Conservation (phyloP, 345 rosid species). For the Trapa incisa region DNA sequence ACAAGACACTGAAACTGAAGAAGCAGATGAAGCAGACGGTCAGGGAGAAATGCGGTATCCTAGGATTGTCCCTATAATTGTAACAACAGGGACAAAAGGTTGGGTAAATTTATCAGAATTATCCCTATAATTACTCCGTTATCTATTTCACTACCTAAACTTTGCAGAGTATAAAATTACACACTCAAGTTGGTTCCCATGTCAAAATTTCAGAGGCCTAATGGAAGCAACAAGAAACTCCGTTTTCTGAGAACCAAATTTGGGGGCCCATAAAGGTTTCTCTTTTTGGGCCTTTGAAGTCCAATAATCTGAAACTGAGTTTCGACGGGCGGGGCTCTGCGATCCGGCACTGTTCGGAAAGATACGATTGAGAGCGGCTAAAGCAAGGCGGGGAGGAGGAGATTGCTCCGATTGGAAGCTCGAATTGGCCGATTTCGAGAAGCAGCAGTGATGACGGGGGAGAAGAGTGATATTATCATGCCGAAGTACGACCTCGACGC, state of each 20-base stretch:
- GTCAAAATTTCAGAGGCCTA: too few species aligned
- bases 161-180: too few species aligned
- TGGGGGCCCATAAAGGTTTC: too few species aligned
- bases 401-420: constrained; percentile 3
- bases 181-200: too few species aligned
- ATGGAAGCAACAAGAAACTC: too few species aligned
- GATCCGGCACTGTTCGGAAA: not conserved
- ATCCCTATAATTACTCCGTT: too few species aligned
- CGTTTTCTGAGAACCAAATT: too few species aligned
- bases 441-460: constrained; percentile 15
- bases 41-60: not conserved
- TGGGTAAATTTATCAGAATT: too few species aligned
- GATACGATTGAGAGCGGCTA: not conserved
- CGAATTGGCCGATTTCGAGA: not conserved
- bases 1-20: not conserved
- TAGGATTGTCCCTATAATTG: too few species aligned
- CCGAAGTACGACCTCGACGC: constrained; percentile 45
- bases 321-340: not conserved
- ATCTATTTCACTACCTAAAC: too few species aligned
- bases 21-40: not conserved
- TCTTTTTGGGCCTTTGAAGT: too few species aligned
- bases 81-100: not conserved
- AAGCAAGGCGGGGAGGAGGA: not conserved
- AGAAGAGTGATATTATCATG: constrained; percentile 22
- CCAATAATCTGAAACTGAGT: too few species aligned